Conservation (phyloP, 23 red algal genomes). For the Cyanidiococcus yangmingshanensis region DNA sequence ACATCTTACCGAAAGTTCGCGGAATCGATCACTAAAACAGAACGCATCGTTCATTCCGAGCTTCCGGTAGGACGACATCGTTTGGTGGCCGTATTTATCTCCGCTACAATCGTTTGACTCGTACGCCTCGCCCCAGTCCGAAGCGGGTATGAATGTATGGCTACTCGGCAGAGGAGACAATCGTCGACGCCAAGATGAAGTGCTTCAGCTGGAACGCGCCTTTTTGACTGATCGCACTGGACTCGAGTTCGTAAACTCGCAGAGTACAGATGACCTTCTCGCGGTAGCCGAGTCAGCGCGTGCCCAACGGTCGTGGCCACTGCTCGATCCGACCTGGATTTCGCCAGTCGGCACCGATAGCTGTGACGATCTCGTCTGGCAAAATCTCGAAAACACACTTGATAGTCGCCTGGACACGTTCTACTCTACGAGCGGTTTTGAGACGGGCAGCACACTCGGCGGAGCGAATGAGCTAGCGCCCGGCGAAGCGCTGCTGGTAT, state of each 20-base stretch:
- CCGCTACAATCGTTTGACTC: too few relatives aligned
- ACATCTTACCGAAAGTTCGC: too few relatives aligned
- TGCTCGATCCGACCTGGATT: background rate
- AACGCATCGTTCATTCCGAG: too few relatives aligned
- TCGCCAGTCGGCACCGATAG: background rate
- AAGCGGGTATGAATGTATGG: slow-evolving; percentile 1
- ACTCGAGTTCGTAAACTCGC: background rate
- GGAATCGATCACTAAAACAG: too few relatives aligned
- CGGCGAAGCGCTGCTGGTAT: background rate
- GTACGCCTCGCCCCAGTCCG: too few relatives aligned
- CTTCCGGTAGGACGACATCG: too few relatives aligned
- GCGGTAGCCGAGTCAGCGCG: background rate
- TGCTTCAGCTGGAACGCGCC: background rate
- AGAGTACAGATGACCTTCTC: background rate
- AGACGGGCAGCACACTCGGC: background rate
- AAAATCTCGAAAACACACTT: slow-evolving; percentile 6
- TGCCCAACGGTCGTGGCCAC: background rate
- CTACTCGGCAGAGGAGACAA: background rate
- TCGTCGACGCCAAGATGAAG: background rate
- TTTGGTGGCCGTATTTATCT: too few relatives aligned
- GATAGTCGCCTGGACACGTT: slow-evolving; percentile 1
- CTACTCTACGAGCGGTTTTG: slow-evolving; percentile 5
- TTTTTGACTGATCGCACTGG: background rate
- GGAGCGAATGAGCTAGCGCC: background rate
- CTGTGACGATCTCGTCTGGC: slow-evolving; percentile 19